Evolutionary conservation across 805 yeast genomes (phyloP), one percentile per base, ranked within the genome.

Genomic region (Wickerhamomyces silvicola): DNA sequence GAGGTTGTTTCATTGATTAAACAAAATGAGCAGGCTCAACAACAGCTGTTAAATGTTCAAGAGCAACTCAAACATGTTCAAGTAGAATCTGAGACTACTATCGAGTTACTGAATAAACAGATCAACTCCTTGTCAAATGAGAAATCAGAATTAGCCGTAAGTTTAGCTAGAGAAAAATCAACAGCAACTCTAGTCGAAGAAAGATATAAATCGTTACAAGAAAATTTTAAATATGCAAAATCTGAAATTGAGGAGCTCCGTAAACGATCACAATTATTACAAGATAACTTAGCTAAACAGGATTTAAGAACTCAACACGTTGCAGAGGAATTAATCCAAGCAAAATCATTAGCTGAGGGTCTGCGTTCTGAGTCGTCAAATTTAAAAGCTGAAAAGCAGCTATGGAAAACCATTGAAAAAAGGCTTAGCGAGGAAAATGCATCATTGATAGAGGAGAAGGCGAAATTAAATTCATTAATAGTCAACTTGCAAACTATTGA

Each of bases 401-500:
- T 76, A 25, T 66, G 75, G 65, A 55, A 61, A 24, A 47, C 72
- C 1, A 46, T 69, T 10, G 78, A 76, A 41, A 52, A 58, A 12
- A 60, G 80, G 9, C 52, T 82, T 19, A 59, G 67, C 20, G 57
- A 59, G 10, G 85, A 81, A 39, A 65, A 76, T 25, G 56, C 59
- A 7, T 68, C 63, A 18, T 56, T 82, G 34, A 58, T 66, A 27
- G 66, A 67, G 3, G 95, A 86, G 48, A 76, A 73, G 44, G 54
- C 68, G 6, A 67, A 73, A 32, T 58, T 84, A 24, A 77, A 70
- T 42, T 66, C 72, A 4, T 61, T 78, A 36, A 66, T 82, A 8
- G 53, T 70, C 7, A 79, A 70, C 44, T 57, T 84, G 27, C 90
- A 83, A 53, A 48, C 75, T 2, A 49, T 75, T 24, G 74, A 75